Conservation (phyloP, 2,329 filamentous ascomycete species). For the Alternaria gansuensis region DNA sequence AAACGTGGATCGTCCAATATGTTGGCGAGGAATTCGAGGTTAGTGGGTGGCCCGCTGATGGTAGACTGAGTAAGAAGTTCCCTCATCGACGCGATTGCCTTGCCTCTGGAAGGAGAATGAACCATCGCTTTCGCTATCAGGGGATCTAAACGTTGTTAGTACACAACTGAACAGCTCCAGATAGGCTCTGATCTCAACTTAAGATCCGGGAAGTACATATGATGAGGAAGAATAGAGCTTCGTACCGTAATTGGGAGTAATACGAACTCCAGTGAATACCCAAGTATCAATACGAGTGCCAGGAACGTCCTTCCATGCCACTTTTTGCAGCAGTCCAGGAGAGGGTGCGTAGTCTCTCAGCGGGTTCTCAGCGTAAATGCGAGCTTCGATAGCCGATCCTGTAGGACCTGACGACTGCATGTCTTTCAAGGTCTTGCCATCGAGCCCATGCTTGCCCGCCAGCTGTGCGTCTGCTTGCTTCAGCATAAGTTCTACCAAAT, state of each 20-base stretch:
- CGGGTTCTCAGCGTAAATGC: slow-evolving; percentile 68
- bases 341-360: slow-evolving; percentile 66
- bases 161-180: neutral
- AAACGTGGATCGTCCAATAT: slow-evolving; percentile 62
- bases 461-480: slow-evolving; percentile 63
- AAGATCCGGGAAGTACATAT: neutral
- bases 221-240: neutral
- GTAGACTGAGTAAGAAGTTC: slow-evolving; percentile 56
- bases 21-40: slow-evolving; percentile 64
- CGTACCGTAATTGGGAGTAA: slow-evolving; percentile 65
- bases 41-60: slow-evolving; percentile 65
- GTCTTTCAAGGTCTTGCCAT: slow-evolving; percentile 52
- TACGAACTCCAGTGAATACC: slow-evolving; percentile 65
- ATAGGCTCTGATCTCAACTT: neutral
- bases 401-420: slow-evolving; percentile 57
- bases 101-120: slow-evolving; percentile 55
- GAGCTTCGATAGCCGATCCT: slow-evolving; percentile 63
- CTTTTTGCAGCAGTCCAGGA: slow-evolving; percentile 66
- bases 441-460: slow-evolving; percentile 57
- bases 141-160: slow-evolving; percentile 50
- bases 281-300: slow-evolving; percentile 69
- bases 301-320: slow-evolving; percentile 62
- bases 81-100: slow-evolving; percentile 58
- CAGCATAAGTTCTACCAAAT: slow-evolving; percentile 66
- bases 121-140: slow-evolving; percentile 68